These are phyloP conservation scores for Phytophthora ramorum DNA, from an alignment of 352 stramenopile genomes.

Conservation along the genomic window DNA sequence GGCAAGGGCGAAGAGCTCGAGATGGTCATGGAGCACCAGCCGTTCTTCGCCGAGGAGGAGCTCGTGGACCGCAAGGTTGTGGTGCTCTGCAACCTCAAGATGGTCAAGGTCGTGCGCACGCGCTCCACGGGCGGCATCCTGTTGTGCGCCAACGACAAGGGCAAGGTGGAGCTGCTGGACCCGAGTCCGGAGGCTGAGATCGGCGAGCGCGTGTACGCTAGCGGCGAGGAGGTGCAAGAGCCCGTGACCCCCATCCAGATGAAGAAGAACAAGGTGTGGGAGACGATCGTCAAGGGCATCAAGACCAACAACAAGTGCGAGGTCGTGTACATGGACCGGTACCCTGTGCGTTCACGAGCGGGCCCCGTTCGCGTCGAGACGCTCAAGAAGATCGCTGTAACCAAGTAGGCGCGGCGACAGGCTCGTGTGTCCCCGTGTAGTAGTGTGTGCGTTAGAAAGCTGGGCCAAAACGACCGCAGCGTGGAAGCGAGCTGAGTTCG, in stretches of 20 bases:
- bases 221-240: conserved; percentile 71
- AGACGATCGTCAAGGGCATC: conserved; percentile 74
- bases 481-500: conserved; percentile 22
- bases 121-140: conserved; percentile 76
- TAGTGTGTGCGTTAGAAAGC: conserved; percentile 26
- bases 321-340: conserved; percentile 75
- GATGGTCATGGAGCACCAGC: conserved; percentile 83
- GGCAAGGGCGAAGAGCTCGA: conserved; percentile 77
- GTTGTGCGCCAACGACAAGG: conserved; percentile 51
- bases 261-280: conserved; percentile 90
- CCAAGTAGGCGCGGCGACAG: conserved; percentile 37
- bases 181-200: conserved; percentile 67
- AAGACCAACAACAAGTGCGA: conserved; percentile 83
- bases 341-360: conserved; percentile 56
- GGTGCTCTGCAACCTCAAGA: conserved; percentile 82
- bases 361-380: conserved; percentile 69
- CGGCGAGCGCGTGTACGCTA: conserved; percentile 77
- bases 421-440: conserved; percentile 14
- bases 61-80: conserved; percentile 73
- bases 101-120: conserved; percentile 69
- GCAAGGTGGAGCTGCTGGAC: conserved; percentile 75
- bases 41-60: conserved; percentile 80
- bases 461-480: conserved; percentile 23
- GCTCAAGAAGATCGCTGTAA: conserved; percentile 57
- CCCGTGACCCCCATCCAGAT: conserved; percentile 82